Evolutionary conservation across 2,329 filamentous ascomycete species (phyloP).

Genomic region (Paecilomyces formosus): DNA sequence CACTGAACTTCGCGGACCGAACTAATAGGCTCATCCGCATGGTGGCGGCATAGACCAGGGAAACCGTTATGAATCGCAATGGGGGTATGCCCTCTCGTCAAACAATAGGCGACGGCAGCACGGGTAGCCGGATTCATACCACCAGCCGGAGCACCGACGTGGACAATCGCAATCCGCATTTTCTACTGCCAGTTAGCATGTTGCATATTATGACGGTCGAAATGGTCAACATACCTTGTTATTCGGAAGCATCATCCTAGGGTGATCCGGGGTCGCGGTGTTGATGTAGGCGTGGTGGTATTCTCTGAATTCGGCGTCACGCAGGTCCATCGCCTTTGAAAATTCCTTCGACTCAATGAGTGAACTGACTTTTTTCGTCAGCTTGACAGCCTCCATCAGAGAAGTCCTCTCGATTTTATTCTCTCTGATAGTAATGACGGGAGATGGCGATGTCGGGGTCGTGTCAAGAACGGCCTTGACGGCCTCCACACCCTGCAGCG

Average conservation of each 20-base stretch:
- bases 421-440: constrained; percentile 93
- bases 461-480: constrained; percentile 87
- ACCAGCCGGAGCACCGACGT: constrained; percentile 91
- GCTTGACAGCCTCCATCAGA: constrained; percentile 77
- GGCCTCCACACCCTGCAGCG: constrained; percentile 87
- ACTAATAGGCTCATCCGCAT: constrained; percentile 71
- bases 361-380: constrained; percentile 76
- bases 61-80: constrained; percentile 96
- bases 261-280: constrained; percentile 74
- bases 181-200: constrained; percentile 46
- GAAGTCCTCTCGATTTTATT: constrained; percentile 94
- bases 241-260: constrained; percentile 58
- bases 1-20: constrained; percentile 81
- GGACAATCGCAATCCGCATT: constrained; percentile 92
- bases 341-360: constrained; percentile 84
- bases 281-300: constrained; percentile 87
- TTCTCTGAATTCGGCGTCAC: constrained; percentile 89
- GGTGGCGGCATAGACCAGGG: constrained; percentile 84
- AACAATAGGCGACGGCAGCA: constrained; percentile 85
- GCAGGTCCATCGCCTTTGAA: constrained; percentile 73
- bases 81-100: constrained; percentile 85
- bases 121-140: constrained; percentile 97
- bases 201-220: background rate
- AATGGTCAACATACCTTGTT: constrained; percentile 51
- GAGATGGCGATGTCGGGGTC: constrained; percentile 80